Evolutionary conservation across 2,329 filamentous ascomycete genomes (phyloP), one percentile per base, ranked within the genome.

Genomic region (Cladophialophora yegresii): DNA sequence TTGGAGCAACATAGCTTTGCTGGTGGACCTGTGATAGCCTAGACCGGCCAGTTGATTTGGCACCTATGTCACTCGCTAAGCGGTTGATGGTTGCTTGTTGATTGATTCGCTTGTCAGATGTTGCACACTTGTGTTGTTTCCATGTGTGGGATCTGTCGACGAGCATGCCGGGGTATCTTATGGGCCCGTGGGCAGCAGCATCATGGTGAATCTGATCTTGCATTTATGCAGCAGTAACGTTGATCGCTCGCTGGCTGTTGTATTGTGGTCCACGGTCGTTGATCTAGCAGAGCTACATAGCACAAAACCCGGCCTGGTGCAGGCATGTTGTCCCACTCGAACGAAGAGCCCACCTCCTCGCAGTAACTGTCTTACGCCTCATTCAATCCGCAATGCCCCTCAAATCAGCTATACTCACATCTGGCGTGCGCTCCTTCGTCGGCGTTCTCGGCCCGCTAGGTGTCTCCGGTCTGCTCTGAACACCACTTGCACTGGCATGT

Each of bases 391-490:
- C 30, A 49, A 51, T n/a, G 10, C 49, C 33, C 23, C 57, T 63
- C 58, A 68, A 54, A 40, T 70, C 68, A n/a, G 65, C 62, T 20
- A 67, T 62, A 61, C 69, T 69, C 22, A 43, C 55, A 3, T 71
- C 69, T 6, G 69, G 69, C 7, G 69, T 69, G 9, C 64, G 49
- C 23, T 62, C 63, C 58, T 60, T 62, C 28, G 22, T 59, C 28
- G 66, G 66, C 20, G 66, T 68, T 22, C 59, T 23, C 20, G 61
- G 58, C 13, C 64, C 66, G 32, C 61, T 68, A 0, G 70, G 68
- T 1, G 70, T 71, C 20, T 65, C 68, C 7, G 69, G 69, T 28
- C 68, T 59, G 54, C 68, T 70, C 58, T 61, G 63, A 23, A 64
- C 56, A 12, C 47, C 53, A 45, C 45, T 47, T 22, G 47, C 58